phyloP scores from a whole-genome alignment of 2,329 filamentous ascomycete species.

The Pseudopithomyces maydicus region DNA sequence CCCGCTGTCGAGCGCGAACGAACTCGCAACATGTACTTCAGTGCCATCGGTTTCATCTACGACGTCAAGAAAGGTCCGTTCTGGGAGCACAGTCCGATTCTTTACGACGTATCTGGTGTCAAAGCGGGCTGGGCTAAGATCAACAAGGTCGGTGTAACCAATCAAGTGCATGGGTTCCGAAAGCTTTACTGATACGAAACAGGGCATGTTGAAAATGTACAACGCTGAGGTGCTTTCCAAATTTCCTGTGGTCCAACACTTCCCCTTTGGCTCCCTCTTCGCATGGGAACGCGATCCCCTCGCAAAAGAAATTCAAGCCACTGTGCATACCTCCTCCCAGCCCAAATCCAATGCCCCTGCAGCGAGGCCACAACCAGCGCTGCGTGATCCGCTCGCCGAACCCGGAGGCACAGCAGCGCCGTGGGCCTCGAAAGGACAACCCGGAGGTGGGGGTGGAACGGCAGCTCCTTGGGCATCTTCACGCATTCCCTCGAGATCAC shows the following conservation, averaged over 20 bases:
- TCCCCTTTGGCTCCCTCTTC: conserved; percentile 58
- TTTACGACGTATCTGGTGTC: conserved; percentile 93
- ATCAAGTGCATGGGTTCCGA: not conserved
- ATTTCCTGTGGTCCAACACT: conserved; percentile 98
- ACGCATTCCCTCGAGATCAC: conserved; percentile 11
- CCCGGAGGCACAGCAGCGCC: conserved; percentile 25
- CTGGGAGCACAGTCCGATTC: conserved; percentile 89
- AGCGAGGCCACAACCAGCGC: conserved; percentile 23
- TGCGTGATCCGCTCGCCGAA: conserved; percentile 34
- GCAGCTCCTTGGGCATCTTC: conserved; percentile 31
- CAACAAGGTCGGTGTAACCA: conserved; percentile 60
- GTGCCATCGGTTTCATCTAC: conserved; percentile 94
- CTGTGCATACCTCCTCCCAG: conserved; percentile 43
- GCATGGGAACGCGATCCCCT: conserved; percentile 52
- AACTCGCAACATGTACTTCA: conserved; percentile 77
- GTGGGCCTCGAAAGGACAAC: conserved; percentile 26
- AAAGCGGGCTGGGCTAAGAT: conserved; percentile 94
- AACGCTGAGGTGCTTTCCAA: conserved; percentile 95
- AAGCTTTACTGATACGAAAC: conserved; percentile 34
- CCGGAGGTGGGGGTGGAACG: conserved; percentile 11
- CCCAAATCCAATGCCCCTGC: conserved; percentile 31
- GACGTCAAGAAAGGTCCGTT: conserved; percentile 96
- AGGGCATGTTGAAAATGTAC: conserved; percentile 99
- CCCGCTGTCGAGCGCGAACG: conserved; percentile 48
- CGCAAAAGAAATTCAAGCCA: conserved; percentile 38